These are phyloP conservation scores for Stenocarpella maydis DNA, from an alignment of 2,329 filamentous ascomycete genomes.

Conservation along the genomic window DNA sequence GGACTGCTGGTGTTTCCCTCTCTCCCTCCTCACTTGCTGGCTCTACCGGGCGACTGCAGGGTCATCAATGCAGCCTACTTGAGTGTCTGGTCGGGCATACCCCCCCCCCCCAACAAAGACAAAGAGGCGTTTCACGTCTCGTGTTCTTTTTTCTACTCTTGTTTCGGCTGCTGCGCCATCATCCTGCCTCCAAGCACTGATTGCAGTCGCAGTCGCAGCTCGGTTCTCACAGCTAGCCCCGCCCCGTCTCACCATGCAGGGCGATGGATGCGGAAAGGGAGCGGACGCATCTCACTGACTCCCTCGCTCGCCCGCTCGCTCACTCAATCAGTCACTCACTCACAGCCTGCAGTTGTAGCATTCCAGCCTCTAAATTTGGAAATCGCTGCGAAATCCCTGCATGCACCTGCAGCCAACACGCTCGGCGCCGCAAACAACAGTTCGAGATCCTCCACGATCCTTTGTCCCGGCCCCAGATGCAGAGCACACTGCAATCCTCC, in stretches of 20 bases:
- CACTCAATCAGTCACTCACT: too few relatives aligned
- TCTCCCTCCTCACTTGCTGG: neutral
- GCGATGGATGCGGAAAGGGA: slow-evolving; percentile 17
- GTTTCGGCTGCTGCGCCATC: slow-evolving; percentile 20
- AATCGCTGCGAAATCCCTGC: neutral
- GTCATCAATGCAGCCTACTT: neutral
- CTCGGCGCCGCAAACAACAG: neutral
- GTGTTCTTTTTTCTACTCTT: neutral
- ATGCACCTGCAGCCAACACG: slow-evolving; percentile 16
- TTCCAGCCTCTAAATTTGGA: slow-evolving; percentile 25
- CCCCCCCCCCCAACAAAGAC: neutral
- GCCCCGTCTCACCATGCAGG: slow-evolving; percentile 16
- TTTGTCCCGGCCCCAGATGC: neutral
- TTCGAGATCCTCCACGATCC: slow-evolving; percentile 25
- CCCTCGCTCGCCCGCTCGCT: too few relatives aligned
- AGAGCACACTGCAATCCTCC: neutral
- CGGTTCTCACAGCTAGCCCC: slow-evolving; percentile 1
- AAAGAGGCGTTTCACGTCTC: neutral
- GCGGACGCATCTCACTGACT: neutral
- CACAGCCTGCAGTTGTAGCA: neutral
- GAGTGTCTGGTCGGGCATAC: neutral
- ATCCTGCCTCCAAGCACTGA: neutral
- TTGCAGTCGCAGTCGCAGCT: neutral
- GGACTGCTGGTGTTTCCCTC: neutral
- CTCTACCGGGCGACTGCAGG: neutral